phyloP scores from a whole-genome alignment of 345 rosid genomes.

The Mallotus nudiflorus region DNA sequence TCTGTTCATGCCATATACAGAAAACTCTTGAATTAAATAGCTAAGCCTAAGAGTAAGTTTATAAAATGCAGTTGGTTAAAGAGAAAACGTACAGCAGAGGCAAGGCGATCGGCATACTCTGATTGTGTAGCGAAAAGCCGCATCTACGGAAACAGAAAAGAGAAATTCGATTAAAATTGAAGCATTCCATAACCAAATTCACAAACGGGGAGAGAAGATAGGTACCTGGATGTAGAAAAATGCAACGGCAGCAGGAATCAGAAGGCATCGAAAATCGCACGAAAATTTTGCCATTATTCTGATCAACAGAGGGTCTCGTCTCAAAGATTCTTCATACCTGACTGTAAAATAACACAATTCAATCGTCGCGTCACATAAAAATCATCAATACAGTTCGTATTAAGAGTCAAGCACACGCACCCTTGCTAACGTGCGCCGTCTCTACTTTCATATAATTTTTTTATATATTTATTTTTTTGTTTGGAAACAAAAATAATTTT shows the following conservation, averaged over 20 bases:
- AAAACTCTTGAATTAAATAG: neutral
- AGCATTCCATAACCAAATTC: neutral
- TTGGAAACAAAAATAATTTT: no score
- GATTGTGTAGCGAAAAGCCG: conserved; percentile 81
- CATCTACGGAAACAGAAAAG: conserved; percentile 38
- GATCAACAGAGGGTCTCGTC: no score
- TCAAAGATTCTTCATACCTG: conserved; percentile 6
- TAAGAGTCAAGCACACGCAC: no score
- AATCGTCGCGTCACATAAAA: no score
- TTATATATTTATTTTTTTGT: no score
- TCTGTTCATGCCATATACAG: conserved; percentile 33
- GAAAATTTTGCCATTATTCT: conserved; percentile 43
- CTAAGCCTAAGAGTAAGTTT: neutral
- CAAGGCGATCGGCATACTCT: conserved; percentile 76
- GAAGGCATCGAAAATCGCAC: conserved; percentile 80
- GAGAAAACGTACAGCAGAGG: conserved; percentile 54
- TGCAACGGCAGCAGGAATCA: conserved; percentile 64
- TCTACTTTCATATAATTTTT: no score
- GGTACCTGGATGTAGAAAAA: conserved; percentile 85
- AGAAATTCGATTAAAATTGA: neutral
- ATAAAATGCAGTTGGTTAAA: neutral
- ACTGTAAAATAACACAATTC: no score
- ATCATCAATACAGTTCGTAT: no score
- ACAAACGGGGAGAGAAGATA: no score
- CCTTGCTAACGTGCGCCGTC: no score